Evolutionary conservation across 805 yeast genomes (phyloP).

Genomic region (Candida coleopterorum): DNA sequence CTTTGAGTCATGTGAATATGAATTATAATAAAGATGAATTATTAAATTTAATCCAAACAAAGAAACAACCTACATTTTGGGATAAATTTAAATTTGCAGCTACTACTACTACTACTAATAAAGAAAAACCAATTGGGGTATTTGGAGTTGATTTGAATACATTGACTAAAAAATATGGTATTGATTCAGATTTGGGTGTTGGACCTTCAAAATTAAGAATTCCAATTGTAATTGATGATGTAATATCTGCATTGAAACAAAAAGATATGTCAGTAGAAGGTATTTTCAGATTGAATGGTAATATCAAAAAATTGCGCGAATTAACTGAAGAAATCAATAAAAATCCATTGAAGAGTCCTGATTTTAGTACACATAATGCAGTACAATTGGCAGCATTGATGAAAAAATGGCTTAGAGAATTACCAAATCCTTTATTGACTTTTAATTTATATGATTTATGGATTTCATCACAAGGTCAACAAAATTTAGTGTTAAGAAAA

Average conservation of each 20-base stretch:
- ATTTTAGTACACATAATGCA: conserved; percentile 70
- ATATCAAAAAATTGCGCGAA: conserved; percentile 74
- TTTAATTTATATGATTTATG: conserved; percentile 71
- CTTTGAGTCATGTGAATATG: conserved; percentile 32
- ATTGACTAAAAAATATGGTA: conserved; percentile 68
- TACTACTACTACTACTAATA: conserved; percentile 18
- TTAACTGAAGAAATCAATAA: conserved; percentile 70
- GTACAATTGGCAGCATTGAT: conserved; percentile 90
- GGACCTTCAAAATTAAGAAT: conserved; percentile 77
- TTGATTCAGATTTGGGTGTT: conserved; percentile 77
- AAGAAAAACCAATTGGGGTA: conserved; percentile 38
- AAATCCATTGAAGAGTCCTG: conserved; percentile 67
- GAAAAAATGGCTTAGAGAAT: conserved; percentile 85
- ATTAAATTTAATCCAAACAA: conserved; percentile 36
- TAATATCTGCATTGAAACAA: conserved; percentile 74
- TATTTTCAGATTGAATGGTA: conserved; percentile 93
- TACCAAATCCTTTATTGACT: conserved; percentile 89
- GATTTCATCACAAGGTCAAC: conserved; percentile 59
- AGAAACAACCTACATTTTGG: conserved; percentile 47
- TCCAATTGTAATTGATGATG: conserved; percentile 84
- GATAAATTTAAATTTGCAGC: conserved; percentile 41
- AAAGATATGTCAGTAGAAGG: conserved; percentile 97
- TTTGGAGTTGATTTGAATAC: conserved; percentile 76
- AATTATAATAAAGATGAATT: conserved; percentile 31
- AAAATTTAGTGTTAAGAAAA: conserved; percentile 42